Evolutionary conservation across 805 yeast genomes (phyloP).

Genomic region (Teunomyces kruisii): DNA sequence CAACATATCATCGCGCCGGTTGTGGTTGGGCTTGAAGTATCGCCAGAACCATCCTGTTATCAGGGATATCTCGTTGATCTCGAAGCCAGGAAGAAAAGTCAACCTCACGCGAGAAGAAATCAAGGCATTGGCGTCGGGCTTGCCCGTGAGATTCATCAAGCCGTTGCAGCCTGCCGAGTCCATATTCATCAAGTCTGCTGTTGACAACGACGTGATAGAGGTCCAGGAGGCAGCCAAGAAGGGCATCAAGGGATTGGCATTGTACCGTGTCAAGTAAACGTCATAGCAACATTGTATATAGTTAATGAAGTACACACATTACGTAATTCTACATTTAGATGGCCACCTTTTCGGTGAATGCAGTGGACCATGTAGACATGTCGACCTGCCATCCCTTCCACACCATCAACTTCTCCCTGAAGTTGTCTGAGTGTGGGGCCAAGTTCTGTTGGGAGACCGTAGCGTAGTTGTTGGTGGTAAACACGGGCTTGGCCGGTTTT

Average conservation of each 20-base stretch:
- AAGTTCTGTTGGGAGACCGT: slow-evolving; percentile 22
- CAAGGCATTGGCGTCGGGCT: slow-evolving; percentile 72
- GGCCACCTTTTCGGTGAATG: slow-evolving; percentile 40
- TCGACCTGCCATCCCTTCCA: slow-evolving; percentile 89
- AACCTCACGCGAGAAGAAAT: slow-evolving; percentile 63
- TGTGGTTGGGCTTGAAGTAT: slow-evolving; percentile 92
- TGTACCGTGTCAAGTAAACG: slow-evolving; percentile 67
- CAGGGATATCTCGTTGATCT: slow-evolving; percentile 65
- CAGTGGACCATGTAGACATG: slow-evolving; percentile 79
- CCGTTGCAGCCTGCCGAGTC: slow-evolving; percentile 91
- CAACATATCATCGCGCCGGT: slow-evolving; percentile 78
- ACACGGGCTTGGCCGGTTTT: slow-evolving; percentile 29
- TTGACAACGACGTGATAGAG: slow-evolving; percentile 57
- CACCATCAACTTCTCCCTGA: slow-evolving; percentile 56
- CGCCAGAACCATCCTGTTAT: slow-evolving; percentile 78
- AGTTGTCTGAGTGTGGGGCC: slow-evolving; percentile 42
- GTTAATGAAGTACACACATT: slow-evolving; percentile 4
- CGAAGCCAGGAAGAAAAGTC: slow-evolving; percentile 83
- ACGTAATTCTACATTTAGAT: slow-evolving; percentile 17
- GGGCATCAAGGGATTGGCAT: slow-evolving; percentile 69
- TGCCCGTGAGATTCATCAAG: slow-evolving; percentile 67
- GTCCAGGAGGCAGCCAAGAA: slow-evolving; percentile 83
- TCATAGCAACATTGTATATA: slow-evolving; percentile 8
- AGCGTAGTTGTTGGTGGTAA: slow-evolving; percentile 32
- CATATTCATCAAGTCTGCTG: slow-evolving; percentile 58